These are phyloP conservation scores for Nicotiana attenuata DNA, from an alignment of 257 asterid genomes.

Conservation along the genomic window DNA sequence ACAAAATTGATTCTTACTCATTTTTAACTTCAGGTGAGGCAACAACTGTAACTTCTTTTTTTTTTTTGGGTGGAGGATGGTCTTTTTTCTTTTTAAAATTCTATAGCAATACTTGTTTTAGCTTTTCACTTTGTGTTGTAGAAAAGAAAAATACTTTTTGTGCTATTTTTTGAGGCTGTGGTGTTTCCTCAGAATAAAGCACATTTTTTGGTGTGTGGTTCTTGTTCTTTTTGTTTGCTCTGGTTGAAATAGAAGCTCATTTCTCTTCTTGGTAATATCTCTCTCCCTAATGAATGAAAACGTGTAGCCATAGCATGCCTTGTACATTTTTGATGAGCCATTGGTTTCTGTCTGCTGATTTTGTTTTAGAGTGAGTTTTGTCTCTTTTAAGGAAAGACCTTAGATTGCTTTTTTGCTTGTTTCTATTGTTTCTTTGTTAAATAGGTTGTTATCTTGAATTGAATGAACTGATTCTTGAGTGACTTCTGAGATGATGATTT, in stretches of 20 bases:
- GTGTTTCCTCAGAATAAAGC: slow-evolving; percentile 31
- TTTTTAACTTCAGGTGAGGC: background rate
- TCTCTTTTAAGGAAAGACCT: slow-evolving; percentile 6
- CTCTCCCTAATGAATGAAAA: slow-evolving; percentile 20
- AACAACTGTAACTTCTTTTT: background rate
- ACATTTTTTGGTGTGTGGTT: slow-evolving; percentile 38
- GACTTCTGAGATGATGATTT: background rate
- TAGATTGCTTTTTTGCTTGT: background rate
- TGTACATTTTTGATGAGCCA: slow-evolving; percentile 9
- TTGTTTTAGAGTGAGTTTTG: background rate
- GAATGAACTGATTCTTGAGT: background rate
- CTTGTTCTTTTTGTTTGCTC: slow-evolving; percentile 18
- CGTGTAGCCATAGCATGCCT: slow-evolving; percentile 16
- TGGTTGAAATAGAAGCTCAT: slow-evolving; percentile 16
- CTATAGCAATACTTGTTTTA: background rate
- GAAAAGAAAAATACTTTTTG: slow-evolving; percentile 12
- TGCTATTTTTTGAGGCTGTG: slow-evolving; percentile 59
- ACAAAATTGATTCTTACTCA: background rate
- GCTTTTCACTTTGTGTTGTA: background rate
- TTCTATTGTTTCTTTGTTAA: background rate
- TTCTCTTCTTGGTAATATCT: slow-evolving; percentile 11
- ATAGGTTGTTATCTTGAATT: background rate
- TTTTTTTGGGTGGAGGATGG: background rate
- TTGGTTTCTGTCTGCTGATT: slow-evolving; percentile 13
- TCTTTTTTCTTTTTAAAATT: background rate